phyloP scores from a whole-genome alignment of 257 asterid genomes.

The Plantago elongata region DNA sequence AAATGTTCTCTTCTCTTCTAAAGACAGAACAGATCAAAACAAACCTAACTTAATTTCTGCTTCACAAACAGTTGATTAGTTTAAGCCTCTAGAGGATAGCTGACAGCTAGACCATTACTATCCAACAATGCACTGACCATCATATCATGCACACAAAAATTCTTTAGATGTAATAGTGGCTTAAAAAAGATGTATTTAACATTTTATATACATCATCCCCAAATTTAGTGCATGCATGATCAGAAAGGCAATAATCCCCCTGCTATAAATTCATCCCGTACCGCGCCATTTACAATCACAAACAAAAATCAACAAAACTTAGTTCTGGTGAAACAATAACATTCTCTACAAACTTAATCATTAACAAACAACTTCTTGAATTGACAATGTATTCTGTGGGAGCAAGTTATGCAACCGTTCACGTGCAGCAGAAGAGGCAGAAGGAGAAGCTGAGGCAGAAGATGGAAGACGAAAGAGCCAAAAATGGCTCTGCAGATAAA shows the following conservation, averaged over 20 bases:
- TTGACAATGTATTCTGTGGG: constrained; percentile 32
- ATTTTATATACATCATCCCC: constrained; percentile 1
- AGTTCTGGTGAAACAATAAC: no score
- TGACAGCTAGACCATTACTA: constrained; percentile 9
- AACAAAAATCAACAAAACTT: neutral
- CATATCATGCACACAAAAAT: neutral
- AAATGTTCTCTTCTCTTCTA: no score
- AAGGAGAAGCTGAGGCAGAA: constrained; percentile 24
- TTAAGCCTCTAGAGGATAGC: neutral
- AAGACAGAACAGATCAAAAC: no score
- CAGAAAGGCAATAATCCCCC: constrained; percentile 11
- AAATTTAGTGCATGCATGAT: constrained; percentile 4
- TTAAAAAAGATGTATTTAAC: constrained; percentile 4
- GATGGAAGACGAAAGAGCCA: constrained; percentile 14
- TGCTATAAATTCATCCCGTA: constrained; percentile 7
- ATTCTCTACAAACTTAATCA: no score
- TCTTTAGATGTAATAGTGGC: neutral
- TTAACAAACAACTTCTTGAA: neutral
- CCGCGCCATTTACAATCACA: constrained; percentile 9
- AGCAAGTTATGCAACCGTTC: constrained; percentile 25
- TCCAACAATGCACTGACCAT: neutral
- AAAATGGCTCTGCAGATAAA: neutral
- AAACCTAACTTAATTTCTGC: no score
- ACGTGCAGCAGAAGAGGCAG: constrained; percentile 27
- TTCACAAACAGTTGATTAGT: no score